These are phyloP conservation scores for Chrysosporium queenslandicum DNA, from an alignment of 2,329 filamentous ascomycete species.

Conservation along the genomic window DNA sequence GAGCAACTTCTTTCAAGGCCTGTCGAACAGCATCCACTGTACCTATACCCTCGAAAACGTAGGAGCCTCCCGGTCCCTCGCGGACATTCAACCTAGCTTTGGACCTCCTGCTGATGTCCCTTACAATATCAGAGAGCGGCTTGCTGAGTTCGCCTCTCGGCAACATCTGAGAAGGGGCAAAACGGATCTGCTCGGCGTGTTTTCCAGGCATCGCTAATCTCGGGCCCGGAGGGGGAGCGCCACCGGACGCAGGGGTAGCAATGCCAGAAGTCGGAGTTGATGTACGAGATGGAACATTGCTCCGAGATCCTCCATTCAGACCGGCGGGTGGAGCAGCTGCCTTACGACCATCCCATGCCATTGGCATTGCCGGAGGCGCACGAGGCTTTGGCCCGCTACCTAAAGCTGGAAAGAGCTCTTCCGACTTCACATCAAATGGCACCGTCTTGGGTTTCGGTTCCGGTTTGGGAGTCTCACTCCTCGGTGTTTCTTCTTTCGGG, in stretches of 20 bases:
- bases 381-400: constrained; percentile 58
- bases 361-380: constrained; percentile 50
- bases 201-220: constrained; percentile 70
- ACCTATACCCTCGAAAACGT: constrained; percentile 77
- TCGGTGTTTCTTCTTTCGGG: constrained; percentile 38
- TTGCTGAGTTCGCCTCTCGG: constrained; percentile 71
- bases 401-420: constrained; percentile 89
- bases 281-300: constrained; percentile 39
- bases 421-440: constrained; percentile 68
- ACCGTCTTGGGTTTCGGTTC: constrained; percentile 33
- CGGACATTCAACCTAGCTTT: constrained; percentile 75
- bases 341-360: constrained; percentile 66
- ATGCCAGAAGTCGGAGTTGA: constrained; percentile 54
- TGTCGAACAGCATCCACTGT: constrained; percentile 74
- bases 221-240: constrained; percentile 28
- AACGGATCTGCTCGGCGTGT: constrained; percentile 63
- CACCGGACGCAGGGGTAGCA: constrained; percentile 22
- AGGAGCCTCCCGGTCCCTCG: constrained; percentile 58
- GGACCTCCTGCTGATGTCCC: constrained; percentile 85
- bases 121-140: constrained; percentile 72
- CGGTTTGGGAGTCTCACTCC: constrained; percentile 42
- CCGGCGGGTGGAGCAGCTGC: constrained; percentile 31
- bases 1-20: constrained; percentile 78
- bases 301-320: constrained; percentile 38
- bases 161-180: constrained; percentile 66